Evolutionary conservation across 768 basidiomycete species (phyloP).

Genomic region (Chalciporus pseudorubinellus): DNA sequence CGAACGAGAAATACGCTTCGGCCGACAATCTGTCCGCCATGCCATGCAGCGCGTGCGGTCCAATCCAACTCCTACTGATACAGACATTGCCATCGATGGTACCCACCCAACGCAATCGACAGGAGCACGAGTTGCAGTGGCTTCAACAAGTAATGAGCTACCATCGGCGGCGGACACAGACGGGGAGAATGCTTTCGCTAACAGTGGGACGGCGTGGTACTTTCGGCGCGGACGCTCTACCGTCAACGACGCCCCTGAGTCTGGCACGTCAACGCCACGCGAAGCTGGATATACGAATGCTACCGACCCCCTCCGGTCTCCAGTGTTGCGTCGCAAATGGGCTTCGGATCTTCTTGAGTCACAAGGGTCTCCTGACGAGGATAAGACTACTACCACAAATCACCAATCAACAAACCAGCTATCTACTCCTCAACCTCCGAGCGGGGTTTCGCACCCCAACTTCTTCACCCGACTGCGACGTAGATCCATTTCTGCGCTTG

Average conservation of each 20-base stretch:
- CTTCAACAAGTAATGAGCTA: conserved; percentile 41
- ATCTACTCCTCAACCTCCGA: conserved; percentile 6
- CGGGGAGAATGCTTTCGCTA: conserved; percentile 64
- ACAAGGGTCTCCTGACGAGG: conserved; percentile 19
- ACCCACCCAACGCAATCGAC: conserved; percentile 23
- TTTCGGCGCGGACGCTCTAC: conserved; percentile 47
- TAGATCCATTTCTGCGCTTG: conserved; percentile 44
- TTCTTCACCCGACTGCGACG: conserved; percentile 45
- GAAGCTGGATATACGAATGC: conserved; percentile 26
- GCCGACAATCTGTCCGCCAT: conserved; percentile 69
- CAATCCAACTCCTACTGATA: conserved; percentile 20
- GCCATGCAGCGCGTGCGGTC: conserved; percentile 41
- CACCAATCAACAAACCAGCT: conserved; percentile 1
- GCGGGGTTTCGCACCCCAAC: conserved; percentile 23
- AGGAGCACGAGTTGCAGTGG: conserved; percentile 13
- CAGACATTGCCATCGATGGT: conserved; percentile 24
- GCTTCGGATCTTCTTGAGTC: conserved; percentile 41
- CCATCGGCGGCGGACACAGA: conserved; percentile 79
- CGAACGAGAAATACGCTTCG: conserved; percentile 80
- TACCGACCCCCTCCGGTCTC: conserved; percentile 40
- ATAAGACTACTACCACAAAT: conserved; percentile 11
- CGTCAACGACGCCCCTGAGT: conserved; percentile 23
- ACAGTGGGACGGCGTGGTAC: conserved; percentile 51
- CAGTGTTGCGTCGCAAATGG: conserved; percentile 48
- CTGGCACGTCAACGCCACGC: conserved; percentile 34